Percentiles rank a stretch among this genome's conserved stretches.
Conservation (phyloP, 768 basidiomycete genomes). For the Lyophyllum decastes region DNA sequence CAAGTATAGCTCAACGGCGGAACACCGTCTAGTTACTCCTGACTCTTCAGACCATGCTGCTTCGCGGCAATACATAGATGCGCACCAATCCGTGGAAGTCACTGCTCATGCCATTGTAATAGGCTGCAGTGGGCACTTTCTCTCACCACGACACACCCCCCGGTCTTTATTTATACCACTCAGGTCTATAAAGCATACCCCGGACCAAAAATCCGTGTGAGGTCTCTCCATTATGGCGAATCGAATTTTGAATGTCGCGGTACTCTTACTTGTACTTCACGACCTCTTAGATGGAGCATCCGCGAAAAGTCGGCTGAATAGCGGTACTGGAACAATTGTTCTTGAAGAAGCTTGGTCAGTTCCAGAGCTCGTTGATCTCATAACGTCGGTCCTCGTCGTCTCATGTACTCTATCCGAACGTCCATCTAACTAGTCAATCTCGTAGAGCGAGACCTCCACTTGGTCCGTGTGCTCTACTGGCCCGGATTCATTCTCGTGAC, state of each 20-base stretch:
- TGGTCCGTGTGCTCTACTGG: conserved; percentile 15
- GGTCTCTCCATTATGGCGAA: not conserved
- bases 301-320: conserved; percentile 29
- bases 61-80: not conserved
- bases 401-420: not conserved
- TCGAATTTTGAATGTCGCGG: not conserved
- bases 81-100: not conserved
- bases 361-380: conserved; percentile 28
- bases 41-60: not conserved
- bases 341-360: conserved; percentile 44
- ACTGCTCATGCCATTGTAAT: not conserved
- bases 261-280: not conserved
- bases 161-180: not conserved
- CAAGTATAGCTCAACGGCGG: not conserved
- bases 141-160: not conserved
- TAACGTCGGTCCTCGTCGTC: conserved; percentile 19
- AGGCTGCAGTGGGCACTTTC: not conserved
- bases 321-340: conserved; percentile 36
- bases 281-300: not conserved
- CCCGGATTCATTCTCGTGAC: not conserved
- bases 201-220: not conserved
- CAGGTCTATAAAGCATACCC: not conserved
- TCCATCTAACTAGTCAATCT: not conserved
- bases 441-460: conserved; percentile 18
- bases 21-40: not conserved